Evolutionary conservation across 805 yeast genomes (phyloP).

Genomic region (Vanderwaltozyma verrucispora): DNA sequence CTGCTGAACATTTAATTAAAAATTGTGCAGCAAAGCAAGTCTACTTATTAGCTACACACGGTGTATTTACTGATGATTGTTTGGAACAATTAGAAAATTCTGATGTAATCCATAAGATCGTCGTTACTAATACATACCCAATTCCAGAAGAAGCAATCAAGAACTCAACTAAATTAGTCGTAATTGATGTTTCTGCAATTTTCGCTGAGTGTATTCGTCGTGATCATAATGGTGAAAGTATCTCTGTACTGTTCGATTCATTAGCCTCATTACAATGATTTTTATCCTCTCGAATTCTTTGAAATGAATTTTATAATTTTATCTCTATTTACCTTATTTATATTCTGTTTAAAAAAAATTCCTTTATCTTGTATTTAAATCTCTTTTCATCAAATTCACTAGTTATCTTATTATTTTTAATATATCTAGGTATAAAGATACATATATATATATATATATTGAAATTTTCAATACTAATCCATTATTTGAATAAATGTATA

Average conservation of each 20-base stretch:
- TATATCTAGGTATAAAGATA: too few relatives aligned
- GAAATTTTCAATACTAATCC: too few relatives aligned
- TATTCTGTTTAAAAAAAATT: background rate
- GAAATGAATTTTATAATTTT: background rate
- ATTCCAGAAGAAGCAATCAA: constrained; percentile 51
- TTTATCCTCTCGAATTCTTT: background rate
- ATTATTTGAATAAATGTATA: background rate
- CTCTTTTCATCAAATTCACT: too few relatives aligned
- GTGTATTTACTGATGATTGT: constrained; percentile 81
- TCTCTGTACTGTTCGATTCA: constrained; percentile 84
- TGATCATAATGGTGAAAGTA: constrained; percentile 96
- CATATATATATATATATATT: too few relatives aligned
- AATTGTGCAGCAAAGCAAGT: constrained; percentile 94
- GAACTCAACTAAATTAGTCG: constrained; percentile 58
- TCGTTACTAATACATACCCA: constrained; percentile 95
- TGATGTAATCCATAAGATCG: constrained; percentile 77
- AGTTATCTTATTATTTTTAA: too few relatives aligned
- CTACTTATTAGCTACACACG: constrained; percentile 89
- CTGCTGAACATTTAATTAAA: constrained; percentile 91
- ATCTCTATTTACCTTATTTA: background rate
- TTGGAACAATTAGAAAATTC: constrained; percentile 68
- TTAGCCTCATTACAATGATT: constrained; percentile 39
- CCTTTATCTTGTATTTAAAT: too few relatives aligned
- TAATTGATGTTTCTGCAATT: constrained; percentile 88
- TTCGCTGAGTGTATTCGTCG: constrained; percentile 97